phyloP scores from a whole-genome alignment of 495 filamentous ascomycete genomes.

The Aspergillus kassunensis region DNA sequence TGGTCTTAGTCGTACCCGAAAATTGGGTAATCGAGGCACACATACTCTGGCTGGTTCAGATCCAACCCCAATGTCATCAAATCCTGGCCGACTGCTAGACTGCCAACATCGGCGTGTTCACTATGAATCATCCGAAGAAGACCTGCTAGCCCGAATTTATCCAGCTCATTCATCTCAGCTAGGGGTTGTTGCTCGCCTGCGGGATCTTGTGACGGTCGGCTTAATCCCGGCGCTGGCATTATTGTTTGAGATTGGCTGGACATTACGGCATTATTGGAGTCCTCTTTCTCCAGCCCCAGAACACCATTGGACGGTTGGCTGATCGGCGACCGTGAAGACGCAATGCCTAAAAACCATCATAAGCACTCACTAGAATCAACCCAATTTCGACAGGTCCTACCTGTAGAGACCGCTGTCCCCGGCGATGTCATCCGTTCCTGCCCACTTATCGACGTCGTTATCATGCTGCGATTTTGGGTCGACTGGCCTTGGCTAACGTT shows the following conservation, averaged over 20 bases:
- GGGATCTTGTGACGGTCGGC: constrained; percentile 6
- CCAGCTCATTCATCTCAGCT: constrained; percentile 71
- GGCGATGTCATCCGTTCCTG: constrained; percentile 37
- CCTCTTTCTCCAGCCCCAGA: constrained; percentile 43
- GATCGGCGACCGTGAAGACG: constrained; percentile 40
- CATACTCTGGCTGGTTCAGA: constrained; percentile 74
- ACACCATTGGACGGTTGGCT: constrained; percentile 39
- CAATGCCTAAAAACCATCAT: constrained; percentile 29
- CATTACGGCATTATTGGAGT: constrained; percentile 32
- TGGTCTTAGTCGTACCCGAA: constrained; percentile 18
- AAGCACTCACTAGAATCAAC: constrained; percentile 10
- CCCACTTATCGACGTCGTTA: constrained; percentile 26
- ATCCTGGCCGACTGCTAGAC: constrained; percentile 74
- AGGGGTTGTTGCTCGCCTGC: constrained; percentile 53
- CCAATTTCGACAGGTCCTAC: constrained; percentile 9
- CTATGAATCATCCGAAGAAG: constrained; percentile 74
- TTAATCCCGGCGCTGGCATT: constrained; percentile 23
- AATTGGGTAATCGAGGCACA: constrained; percentile 5
- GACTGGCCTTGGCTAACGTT: constrained; percentile 26
- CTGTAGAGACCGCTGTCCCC: constrained; percentile 14
- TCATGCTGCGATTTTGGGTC: constrained; percentile 26
- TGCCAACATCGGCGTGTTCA: constrained; percentile 69
- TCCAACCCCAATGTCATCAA: constrained; percentile 73
- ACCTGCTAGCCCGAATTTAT: constrained; percentile 78
- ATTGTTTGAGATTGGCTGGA: constrained; percentile 33